Percentiles rank a stretch among this genome's conserved stretches.
These are phyloP conservation scores for Aureobasidium sp. DNA, from an alignment of 2,329 filamentous ascomycete species.

Conservation along the genomic window DNA sequence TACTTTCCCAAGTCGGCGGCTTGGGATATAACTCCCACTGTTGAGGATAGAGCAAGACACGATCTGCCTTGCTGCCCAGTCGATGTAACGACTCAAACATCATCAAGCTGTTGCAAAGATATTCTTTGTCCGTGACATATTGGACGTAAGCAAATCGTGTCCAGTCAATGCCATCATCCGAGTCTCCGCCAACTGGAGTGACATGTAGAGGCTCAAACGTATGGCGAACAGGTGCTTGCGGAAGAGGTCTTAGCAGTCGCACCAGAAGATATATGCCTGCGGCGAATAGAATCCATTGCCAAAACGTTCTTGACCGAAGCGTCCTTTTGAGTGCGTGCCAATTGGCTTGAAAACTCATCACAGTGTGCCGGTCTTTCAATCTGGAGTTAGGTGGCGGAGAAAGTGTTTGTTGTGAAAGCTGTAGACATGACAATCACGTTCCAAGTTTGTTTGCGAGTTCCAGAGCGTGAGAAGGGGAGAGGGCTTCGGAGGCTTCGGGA, in stretches of 20 bases:
- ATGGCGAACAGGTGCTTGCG: not conserved
- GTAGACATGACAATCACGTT: not conserved
- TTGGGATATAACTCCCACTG: constrained; percentile 22
- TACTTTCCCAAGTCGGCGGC: constrained; percentile 23
- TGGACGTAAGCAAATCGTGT: constrained; percentile 36
- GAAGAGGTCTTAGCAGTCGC: constrained; percentile 2
- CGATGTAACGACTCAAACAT: constrained; percentile 37
- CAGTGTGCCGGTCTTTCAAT: not conserved
- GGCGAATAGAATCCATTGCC: constrained; percentile 11
- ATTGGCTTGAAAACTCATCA: not conserved
- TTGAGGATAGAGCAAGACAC: constrained; percentile 39
- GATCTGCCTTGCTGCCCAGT: constrained; percentile 35
- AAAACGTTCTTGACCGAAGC: constrained; percentile 5
- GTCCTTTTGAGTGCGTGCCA: not conserved
- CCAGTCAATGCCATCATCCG: constrained; percentile 26
- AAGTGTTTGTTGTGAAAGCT: not conserved
- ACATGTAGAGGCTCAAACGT: constrained; percentile 6
- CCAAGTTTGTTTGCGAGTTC: not conserved
- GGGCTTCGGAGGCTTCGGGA: constrained; percentile 1
- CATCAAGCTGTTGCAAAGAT: constrained; percentile 39
- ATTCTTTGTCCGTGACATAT: constrained; percentile 37
- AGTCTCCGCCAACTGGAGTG: not conserved
- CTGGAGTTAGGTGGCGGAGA: not conserved
- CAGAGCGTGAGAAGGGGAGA: not conserved
- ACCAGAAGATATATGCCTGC: constrained; percentile 6